Conservation (phyloP, 2,329 filamentous ascomycete genomes). For the Venturia effusa region DNA sequence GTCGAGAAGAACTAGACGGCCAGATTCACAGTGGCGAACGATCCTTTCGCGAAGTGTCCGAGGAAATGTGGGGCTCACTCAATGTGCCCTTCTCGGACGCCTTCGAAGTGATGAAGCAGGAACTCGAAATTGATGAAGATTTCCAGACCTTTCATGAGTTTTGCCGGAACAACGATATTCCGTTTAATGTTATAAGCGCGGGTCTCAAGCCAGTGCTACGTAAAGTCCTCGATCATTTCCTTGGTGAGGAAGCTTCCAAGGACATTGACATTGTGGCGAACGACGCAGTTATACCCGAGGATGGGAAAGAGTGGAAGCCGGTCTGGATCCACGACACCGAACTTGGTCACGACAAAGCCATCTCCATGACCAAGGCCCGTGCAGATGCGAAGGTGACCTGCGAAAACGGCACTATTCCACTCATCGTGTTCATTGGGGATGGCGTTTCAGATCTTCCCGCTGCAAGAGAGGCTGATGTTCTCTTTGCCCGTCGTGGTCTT, state of each 20-base stretch:
- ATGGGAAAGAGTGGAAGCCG: slow-evolving; percentile 48
- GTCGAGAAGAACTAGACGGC: slow-evolving; percentile 46
- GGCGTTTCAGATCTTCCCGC: slow-evolving; percentile 58
- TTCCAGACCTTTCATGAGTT: slow-evolving; percentile 55
- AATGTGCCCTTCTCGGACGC: slow-evolving; percentile 57
- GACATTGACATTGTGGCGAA: slow-evolving; percentile 60
- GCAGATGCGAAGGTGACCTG: slow-evolving; percentile 40
- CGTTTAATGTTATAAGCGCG: slow-evolving; percentile 60
- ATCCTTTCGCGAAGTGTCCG: slow-evolving; percentile 58
- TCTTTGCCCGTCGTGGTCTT: slow-evolving; percentile 56
- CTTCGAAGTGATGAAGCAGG: slow-evolving; percentile 52
- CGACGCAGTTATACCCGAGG: slow-evolving; percentile 48
- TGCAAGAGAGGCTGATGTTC: slow-evolving; percentile 54
- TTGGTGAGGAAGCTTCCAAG: slow-evolving; percentile 48
- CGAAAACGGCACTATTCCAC: slow-evolving; percentile 50
- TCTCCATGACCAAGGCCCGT: slow-evolving; percentile 53
- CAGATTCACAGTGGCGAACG: slow-evolving; percentile 56
- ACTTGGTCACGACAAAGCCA: slow-evolving; percentile 56
- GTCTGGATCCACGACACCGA: slow-evolving; percentile 57
- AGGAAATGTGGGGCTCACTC: slow-evolving; percentile 61
- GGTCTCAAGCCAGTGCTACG: slow-evolving; percentile 54
- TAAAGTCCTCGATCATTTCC: slow-evolving; percentile 51
- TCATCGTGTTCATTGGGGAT: slow-evolving; percentile 61
- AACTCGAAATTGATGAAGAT: slow-evolving; percentile 51
- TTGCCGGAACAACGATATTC: slow-evolving; percentile 51